Evolutionary conservation across 2,329 filamentous ascomycete species (phyloP), one percentile per base, ranked within the genome.

Genomic region (Ascochyta viciae-villosae): DNA sequence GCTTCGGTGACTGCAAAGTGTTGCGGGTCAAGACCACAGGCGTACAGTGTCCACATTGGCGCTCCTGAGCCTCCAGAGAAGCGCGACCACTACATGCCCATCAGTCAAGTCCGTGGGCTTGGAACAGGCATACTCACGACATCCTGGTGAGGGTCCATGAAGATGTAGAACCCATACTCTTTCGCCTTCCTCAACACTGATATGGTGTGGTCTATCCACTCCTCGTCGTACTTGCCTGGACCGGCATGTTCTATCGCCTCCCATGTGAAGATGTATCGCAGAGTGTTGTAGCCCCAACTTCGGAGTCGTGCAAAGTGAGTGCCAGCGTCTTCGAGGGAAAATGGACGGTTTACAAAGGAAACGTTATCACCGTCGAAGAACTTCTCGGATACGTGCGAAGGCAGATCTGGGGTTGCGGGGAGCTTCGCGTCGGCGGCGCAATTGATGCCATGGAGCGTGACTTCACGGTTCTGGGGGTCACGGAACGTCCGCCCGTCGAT

Each of bases 121-220:
- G 19, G 2, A 27, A 10, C 4, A 12, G 33, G 23, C 23, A 27
- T 58, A 85, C 87, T 63, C 83, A 91, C 89, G 67, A 98, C 94
- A 80, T 99, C 95, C 81, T 99, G 95, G 75, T 99, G 95, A 19
- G 96, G 94, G 67, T 99, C 96, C 92, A 99, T 96, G 74, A 97
- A 98, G 45, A 99, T 83, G 71, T 96, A 96, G 75, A 99, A 97
- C 26, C 91, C 91, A 80, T 96, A 98, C 34, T 87, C 83, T 73
- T 93, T 96, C 34, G 93, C 93, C 62, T 92, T 82, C 53, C 92
- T 85, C 65, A 99, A 77, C 10, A 96, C 82, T 35, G 91, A 85
- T 63, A 99, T 92, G 0, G 95, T 99, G 74, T 96, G 92, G 63
- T 90, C 83, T 63, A 98, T 93, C 84, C 91, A 99, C 59, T 90